Evolutionary conservation across 2,329 filamentous ascomycete species (phyloP), one percentile per base, ranked within the genome.

Genomic region (Bisporella sp.): DNA sequence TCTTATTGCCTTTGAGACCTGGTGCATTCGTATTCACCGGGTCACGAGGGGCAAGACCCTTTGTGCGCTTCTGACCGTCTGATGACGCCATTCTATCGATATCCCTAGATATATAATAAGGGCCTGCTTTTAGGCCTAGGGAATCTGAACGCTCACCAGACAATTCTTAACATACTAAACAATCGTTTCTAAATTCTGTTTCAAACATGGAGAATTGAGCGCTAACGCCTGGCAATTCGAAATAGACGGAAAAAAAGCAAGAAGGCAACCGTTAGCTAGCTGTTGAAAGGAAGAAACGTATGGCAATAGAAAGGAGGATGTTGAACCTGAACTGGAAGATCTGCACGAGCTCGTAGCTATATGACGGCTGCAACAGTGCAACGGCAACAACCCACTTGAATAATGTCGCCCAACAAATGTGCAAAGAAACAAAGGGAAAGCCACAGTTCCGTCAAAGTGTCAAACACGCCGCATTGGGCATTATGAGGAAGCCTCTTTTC

Each of bases 1-100:
- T 51, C 45, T 51, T 51, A 40, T 51, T 51, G 4, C 40, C 40
- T 31, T 43, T 31, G 7, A 51, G 44, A 47, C 49, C 49, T 32
- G 49, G 45, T 45, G 45, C 48, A 45, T 50, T 40, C 33, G 48
- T 50, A 41, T 50, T 50, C 31, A 21, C 32, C 31, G 48, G 48
- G 32, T 50, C 48, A 5, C 48, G 48, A 11, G 28, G 6, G n/a
- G 39, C 2, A 31, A 50, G 48, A 46, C 6, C 31, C 28, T 46
- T 46, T 46, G n/a, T 12, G 4, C n/a, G 28, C 3, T 12, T n/a
- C 39, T 28, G 46, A 48, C 8, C 2, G 4, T 21, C 30, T 48
- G 6, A 31, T 41, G 32, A 48, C 8, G 6, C 46, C 46, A 41
- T 42, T 42, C 30, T 41, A 42, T 31, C 46, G 30, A 31, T 29